Evolutionary conservation across 2,329 filamentous ascomycete species (phyloP), one percentile per base, ranked within the genome.

Genomic region (Phialophora verrucosa): DNA sequence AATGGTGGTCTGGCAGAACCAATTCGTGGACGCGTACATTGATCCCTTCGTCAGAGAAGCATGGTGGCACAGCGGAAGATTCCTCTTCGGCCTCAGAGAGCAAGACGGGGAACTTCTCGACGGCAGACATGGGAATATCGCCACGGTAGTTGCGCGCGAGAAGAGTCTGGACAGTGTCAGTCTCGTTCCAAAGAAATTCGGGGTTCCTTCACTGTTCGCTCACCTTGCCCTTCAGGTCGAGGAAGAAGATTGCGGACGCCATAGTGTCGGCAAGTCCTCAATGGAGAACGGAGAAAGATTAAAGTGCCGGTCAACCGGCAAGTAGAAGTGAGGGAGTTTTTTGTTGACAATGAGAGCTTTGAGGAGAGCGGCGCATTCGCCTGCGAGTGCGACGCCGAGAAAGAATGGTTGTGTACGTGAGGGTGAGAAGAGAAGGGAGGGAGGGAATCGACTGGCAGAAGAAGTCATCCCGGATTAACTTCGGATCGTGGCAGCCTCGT

Each of bases 221-320:
- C 80, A 96, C 93, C 91, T 99, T 99, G 91, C 95, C 95, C 92
- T 99, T 99, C 73, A 99, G 87, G 81, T 99, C 95, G 76, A 99
- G 90, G 80, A 99, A 99, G 87, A 99, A 99, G 76, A 99, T 79
- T 71, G 95, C 95, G 68, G 95, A 99, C 74, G 95, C 95, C 95
- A 99, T 99, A 78, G 74, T 84, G 55, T 20, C 47, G 27, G 59
- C 44, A 50, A 38, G 29, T 50, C 27, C 29, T 50, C 49, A 17
- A 14, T 3, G 14, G 49, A 51, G 49, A 27, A 51, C 49, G 12
- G 49, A 17, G 20, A 51, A 51, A 51, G 49, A 23, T 51, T 49
- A 23, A 27, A 17, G 49, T 27, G 3, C 12, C 20, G 8, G 20
- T 51, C 49, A 51, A 23, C 23, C n/a, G 25, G 27, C 20, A 14